These are phyloP conservation scores for Leishmania aethiopica DNA, from an alignment of 208 protist species.

Conservation along the genomic window DNA sequence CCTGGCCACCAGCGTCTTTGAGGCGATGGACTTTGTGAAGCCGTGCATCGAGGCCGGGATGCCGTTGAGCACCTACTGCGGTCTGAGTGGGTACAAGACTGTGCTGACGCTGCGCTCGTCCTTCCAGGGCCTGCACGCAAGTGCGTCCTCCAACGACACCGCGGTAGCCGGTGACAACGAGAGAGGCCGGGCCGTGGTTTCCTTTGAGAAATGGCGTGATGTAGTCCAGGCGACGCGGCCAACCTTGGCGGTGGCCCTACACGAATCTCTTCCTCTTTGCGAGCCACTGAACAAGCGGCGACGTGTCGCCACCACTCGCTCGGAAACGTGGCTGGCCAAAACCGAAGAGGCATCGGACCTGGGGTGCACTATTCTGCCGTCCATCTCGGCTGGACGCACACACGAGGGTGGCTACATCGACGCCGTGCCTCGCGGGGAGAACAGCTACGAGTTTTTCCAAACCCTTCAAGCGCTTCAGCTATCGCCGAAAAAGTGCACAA, in stretches of 20 bases:
- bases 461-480: constrained; percentile 36
- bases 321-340: constrained; percentile 42
- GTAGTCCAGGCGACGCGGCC: constrained; percentile 58
- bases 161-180: constrained; percentile 64
- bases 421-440: constrained; percentile 43
- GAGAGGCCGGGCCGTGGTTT: constrained; percentile 59
- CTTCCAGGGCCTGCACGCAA: constrained; percentile 67
- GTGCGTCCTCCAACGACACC: constrained; percentile 49
- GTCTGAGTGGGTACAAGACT: constrained; percentile 53
- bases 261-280: constrained; percentile 57
- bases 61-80: constrained; percentile 60
- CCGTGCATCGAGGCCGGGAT: constrained; percentile 44
- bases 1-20: constrained; percentile 68
- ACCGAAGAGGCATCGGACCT: constrained; percentile 24
- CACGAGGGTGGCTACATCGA: constrained; percentile 32
- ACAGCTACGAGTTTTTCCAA: constrained; percentile 33
- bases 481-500: constrained; percentile 12
- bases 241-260: constrained; percentile 45
- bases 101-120: constrained; percentile 67
- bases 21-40: constrained; percentile 58
- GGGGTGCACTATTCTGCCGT: constrained; percentile 28
- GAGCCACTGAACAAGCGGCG: constrained; percentile 49
- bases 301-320: constrained; percentile 38
- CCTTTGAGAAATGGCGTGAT: constrained; percentile 53
- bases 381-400: constrained; percentile 27